A percentile compares a stretch with the other conserved stretches of the same genome.
These are phyloP conservation scores for Rhizophagus sp. DNA, from an alignment of 192 early-diverging fungal species.

Conservation along the genomic window DNA sequence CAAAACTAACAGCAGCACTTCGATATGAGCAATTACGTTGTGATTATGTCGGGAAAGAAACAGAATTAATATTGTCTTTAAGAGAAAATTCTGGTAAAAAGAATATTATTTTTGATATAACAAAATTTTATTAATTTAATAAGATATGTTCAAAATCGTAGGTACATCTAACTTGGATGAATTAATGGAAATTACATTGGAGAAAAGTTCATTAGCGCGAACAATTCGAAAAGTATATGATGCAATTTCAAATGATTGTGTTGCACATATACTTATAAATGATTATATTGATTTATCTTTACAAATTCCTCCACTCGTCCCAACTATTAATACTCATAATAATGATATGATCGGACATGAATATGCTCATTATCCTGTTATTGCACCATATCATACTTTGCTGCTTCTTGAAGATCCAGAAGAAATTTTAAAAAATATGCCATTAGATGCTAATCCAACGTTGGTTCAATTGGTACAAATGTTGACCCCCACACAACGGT, in stretches of 20 bases:
- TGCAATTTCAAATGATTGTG: conserved; percentile 45
- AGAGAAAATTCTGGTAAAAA: conserved; percentile 60
- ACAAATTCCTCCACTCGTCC: conserved; percentile 55
- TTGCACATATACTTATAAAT: conserved; percentile 71
- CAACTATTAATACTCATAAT: conserved; percentile 29
- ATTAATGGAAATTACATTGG: conserved; percentile 26
- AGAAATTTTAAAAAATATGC: conserved; percentile 75
- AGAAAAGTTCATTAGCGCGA: conserved; percentile 52
- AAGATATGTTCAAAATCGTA: background rate
- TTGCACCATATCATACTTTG: conserved; percentile 87
- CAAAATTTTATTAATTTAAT: background rate
- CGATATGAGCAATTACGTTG: conserved; percentile 79
- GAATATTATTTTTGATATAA: conserved; percentile 2
- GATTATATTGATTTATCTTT: conserved; percentile 77
- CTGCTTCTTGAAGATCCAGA: conserved; percentile 83
- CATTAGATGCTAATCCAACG: conserved; percentile 81
- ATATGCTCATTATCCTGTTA: conserved; percentile 67
- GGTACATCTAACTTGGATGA: background rate
- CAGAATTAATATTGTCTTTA: conserved; percentile 70
- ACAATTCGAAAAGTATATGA: conserved; percentile 63
- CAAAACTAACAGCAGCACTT: conserved; percentile 67
- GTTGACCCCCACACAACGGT: conserved; percentile 82
- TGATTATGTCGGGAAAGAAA: conserved; percentile 72
- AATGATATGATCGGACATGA: conserved; percentile 50
- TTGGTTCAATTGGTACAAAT: conserved; percentile 86